Evolutionary conservation across 352 stramenopile species (phyloP), one percentile per base, ranked within the genome.

Genomic region (Globisporangium middletonii): DNA sequence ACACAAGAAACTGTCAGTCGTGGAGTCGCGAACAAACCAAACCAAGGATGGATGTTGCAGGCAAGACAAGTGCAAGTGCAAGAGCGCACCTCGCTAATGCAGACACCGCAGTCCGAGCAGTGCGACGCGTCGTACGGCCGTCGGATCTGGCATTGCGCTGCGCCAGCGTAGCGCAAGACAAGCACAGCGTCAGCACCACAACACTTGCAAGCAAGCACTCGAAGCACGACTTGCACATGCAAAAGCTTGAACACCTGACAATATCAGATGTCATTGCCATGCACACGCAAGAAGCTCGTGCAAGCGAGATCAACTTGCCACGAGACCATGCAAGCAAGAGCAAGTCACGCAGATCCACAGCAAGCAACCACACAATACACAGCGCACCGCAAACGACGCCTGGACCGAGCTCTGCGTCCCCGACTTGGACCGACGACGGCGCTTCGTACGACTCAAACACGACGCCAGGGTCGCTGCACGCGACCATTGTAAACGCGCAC

Each of bases 61-160:
- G 38, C n/a, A 26, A n/a, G 18, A 11, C 15, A 51, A 38, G 33
- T 38, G 33, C 19, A 26, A 65, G 28, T 16, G 33, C 19, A 26
- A 65, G 28, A 13, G 59, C 55, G 19, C 47, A 92, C 83, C 67
- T 85, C 70, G 47, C 69, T 56, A 12, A 93, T 66, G 56, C 83
- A 94, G 11, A 91, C 78, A 26, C 75, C 76, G 58, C 83, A 94
- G 56, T 94, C 83, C 30, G 78, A 79, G 64, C 83, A 94, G 62
- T 94, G 83, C 3, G 82, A 89, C 7, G 83, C 83, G 33, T 83
- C 73, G 33, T 79, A 65, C 18, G 83, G 83, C 23, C 83, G 70
- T 47, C 75, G 71, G 8, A 94, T 76, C 28, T 91, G 79, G 57
- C 83, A 94, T 72, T 89, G 77, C 8, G 83, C 83, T 92, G 65